Evolutionary conservation across 2,329 filamentous ascomycete genomes (phyloP).

Genomic region (Remersonia thermophila): DNA sequence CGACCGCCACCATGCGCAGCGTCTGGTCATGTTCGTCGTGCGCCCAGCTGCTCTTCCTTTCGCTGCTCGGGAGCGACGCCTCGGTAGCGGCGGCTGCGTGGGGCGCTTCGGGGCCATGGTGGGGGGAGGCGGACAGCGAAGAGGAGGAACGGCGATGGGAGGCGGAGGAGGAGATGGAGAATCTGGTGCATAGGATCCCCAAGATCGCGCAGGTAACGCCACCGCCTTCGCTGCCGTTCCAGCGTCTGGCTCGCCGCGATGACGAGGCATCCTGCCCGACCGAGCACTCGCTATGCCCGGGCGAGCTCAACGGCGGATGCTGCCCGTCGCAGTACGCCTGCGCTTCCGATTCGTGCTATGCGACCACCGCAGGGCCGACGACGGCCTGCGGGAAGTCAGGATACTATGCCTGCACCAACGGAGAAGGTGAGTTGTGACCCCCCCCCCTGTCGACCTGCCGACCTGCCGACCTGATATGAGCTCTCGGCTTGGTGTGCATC

Average conservation of each 20-base stretch:
- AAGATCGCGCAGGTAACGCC: slow-evolving; percentile 12
- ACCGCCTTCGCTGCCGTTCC: background rate
- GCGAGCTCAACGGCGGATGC: slow-evolving; percentile 26
- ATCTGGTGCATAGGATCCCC: slow-evolving; percentile 16
- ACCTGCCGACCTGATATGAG: too few species aligned
- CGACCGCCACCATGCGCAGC: slow-evolving; percentile 15
- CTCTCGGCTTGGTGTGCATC: too few species aligned
- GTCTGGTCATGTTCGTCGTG: slow-evolving; percentile 19
- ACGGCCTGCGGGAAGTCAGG: slow-evolving; percentile 10
- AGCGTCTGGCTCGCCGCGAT: background rate
- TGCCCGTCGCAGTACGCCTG: slow-evolving; percentile 20
- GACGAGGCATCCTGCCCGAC: slow-evolving; percentile 13
- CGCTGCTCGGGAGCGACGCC: slow-evolving; percentile 15
- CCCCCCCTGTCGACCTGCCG: too few species aligned
- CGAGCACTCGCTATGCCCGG: slow-evolving; percentile 24
- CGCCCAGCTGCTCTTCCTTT: slow-evolving; percentile 15
- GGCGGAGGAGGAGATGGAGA: slow-evolving; percentile 10
- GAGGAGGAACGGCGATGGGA: too few species aligned
- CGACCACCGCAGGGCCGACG: slow-evolving; percentile 14
- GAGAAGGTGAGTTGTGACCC: slow-evolving; percentile 10
- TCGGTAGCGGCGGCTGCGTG: slow-evolving; percentile 15
- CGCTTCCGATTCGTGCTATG: slow-evolving; percentile 15
- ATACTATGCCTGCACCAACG: slow-evolving; percentile 12
- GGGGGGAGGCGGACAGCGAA: too few species aligned
- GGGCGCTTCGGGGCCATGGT: too few species aligned